phyloP scores from a whole-genome alignment of 495 filamentous ascomycete genomes.

The Hyaloscypha hepaticicola region DNA sequence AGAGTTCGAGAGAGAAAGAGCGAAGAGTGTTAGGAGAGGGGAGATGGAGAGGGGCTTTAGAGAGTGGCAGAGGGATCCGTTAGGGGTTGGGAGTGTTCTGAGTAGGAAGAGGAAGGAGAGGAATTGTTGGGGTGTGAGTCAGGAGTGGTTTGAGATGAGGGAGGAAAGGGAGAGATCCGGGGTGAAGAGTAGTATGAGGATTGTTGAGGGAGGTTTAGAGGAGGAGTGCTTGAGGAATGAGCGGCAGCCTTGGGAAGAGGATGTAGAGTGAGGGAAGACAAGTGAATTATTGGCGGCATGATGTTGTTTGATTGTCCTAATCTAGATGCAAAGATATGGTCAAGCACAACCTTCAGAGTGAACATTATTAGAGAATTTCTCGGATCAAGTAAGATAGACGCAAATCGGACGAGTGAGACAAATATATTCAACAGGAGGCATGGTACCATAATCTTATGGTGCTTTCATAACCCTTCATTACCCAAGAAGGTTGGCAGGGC shows the following conservation, averaged over 20 bases:
- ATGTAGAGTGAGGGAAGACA: neutral
- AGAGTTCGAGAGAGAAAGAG: constrained; percentile 28
- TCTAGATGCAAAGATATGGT: no score
- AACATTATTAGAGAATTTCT: no score
- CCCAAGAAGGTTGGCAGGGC: no score
- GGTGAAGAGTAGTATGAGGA: constrained; percentile 10
- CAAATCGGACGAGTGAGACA: no score
- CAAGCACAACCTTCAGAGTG: no score
- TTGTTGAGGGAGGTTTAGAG: neutral
- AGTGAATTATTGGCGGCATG: no score
- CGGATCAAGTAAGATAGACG: no score
- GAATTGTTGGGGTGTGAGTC: constrained; percentile 46
- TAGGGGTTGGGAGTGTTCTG: constrained; percentile 45
- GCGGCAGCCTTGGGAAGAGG: constrained; percentile 26
- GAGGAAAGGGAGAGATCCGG: constrained; percentile 30
- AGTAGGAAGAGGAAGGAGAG: constrained; percentile 47
- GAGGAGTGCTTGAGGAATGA: constrained; percentile 19
- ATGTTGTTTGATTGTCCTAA: neutral
- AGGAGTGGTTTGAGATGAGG: constrained; percentile 39
- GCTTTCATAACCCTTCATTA: no score
- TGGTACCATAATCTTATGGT: no score
- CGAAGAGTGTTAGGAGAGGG: constrained; percentile 34
- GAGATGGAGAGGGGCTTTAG: constrained; percentile 41
- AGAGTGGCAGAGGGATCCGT: constrained; percentile 50
- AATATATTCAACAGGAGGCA: no score